Conservation (phyloP, 768 basidiomycete genomes). For the Phlebiopsis gigantea region DNA sequence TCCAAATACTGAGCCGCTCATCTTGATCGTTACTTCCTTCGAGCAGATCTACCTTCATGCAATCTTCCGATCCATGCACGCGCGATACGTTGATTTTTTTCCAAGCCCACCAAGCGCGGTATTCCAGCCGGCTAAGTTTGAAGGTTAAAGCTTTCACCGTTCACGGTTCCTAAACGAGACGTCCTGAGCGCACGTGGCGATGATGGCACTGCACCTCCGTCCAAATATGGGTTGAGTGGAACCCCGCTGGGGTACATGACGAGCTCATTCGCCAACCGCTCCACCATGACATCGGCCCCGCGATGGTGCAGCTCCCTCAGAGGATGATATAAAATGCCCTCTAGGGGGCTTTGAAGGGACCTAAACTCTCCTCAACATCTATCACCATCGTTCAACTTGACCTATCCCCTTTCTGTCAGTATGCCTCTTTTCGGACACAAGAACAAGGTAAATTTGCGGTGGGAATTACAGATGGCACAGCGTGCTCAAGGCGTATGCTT, state of each 20-base stretch:
- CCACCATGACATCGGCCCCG: neutral
- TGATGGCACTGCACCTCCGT: neutral
- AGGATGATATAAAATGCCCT: neutral
- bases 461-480: too few species aligned
- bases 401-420: neutral
- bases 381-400: neutral
- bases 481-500: too few species aligned
- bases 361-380: neutral
- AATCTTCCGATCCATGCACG: too few species aligned
- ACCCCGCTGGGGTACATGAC: neutral
- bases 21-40: too few species aligned
- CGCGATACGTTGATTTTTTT: too few species aligned
- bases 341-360: neutral
- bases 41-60: too few species aligned
- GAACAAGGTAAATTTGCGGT: conserved; percentile 8
- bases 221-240: neutral
- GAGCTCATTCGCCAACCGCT: neutral
- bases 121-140: too few species aligned
- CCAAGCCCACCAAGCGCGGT: too few species aligned
- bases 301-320: neutral
- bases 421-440: conserved; percentile 16
- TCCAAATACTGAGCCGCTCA: too few species aligned
- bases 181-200: neutral
- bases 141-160: too few species aligned
- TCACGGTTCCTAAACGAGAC: too few species aligned